Percentiles rank a stretch among this genome's conserved stretches.
Conservation (phyloP, 768 basidiomycete genomes). For the Royoungia palumana region DNA sequence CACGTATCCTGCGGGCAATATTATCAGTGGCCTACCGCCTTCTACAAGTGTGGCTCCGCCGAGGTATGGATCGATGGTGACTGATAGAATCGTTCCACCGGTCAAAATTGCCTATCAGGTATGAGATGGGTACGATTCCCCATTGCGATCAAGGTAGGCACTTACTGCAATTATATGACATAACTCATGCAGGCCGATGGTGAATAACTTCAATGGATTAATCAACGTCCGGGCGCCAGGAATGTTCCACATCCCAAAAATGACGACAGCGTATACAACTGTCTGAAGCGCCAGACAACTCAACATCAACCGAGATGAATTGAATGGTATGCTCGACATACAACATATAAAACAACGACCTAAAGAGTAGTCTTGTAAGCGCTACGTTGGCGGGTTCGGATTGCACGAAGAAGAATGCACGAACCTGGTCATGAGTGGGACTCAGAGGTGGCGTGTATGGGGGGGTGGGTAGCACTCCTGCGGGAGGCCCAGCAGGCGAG, state of each 20-base stretch:
- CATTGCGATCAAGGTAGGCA: constrained; percentile 13
- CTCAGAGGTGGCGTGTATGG: constrained; percentile 42
- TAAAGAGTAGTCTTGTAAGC: constrained; percentile 31
- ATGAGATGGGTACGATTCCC: constrained; percentile 6
- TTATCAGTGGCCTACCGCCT: constrained; percentile 68
- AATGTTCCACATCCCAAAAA: constrained; percentile 86
- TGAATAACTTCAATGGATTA: constrained; percentile 81
- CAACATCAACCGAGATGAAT: constrained; percentile 5
- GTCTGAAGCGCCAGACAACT: constrained; percentile 48
- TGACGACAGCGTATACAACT: constrained; percentile 80
- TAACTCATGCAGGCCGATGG: constrained; percentile 86
- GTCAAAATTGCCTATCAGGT: constrained; percentile 63
- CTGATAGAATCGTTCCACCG: constrained; percentile 72
- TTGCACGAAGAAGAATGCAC: constrained; percentile 25
- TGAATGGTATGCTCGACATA: constrained; percentile 37
- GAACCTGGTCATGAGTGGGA: constrained; percentile 71
- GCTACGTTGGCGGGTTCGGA: constrained; percentile 18
- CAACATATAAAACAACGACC: constrained; percentile 76
- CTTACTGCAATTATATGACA: constrained; percentile 77
- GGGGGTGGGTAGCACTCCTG: constrained; percentile 34
- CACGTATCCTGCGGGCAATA: constrained; percentile 76
- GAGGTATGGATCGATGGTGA: constrained; percentile 81
- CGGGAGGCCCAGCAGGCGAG: constrained; percentile 32
- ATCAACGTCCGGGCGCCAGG: constrained; percentile 76
- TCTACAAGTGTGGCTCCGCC: constrained; percentile 65